A percentile compares a stretch with the other conserved stretches of the same genome.
Conservation (phyloP, 495 filamentous ascomycete genomes). For the Podospora comata region DNA sequence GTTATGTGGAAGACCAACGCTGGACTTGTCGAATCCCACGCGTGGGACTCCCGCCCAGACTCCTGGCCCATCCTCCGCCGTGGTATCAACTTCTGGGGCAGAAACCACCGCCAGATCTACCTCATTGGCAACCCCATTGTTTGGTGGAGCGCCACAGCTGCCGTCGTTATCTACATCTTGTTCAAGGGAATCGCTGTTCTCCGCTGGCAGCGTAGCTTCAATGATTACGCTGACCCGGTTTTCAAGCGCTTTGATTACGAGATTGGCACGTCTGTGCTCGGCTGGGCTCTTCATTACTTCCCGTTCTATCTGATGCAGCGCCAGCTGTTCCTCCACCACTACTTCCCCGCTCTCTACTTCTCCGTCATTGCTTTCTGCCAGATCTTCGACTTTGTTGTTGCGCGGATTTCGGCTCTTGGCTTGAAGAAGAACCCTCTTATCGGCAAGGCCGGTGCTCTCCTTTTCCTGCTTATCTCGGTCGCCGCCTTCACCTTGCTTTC, state of each 20-base stretch:
- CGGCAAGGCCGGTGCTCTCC: conserved; percentile 64
- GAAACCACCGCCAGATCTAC: conserved; percentile 90
- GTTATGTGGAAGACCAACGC: conserved; percentile 99
- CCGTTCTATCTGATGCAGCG: conserved; percentile 96
- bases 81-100: conserved; percentile 99
- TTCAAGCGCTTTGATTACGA: conserved; percentile 99
- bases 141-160: conserved; percentile 88
- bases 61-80: conserved; percentile 92
- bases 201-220: conserved; percentile 88
- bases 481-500: conserved; percentile 80
- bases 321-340: conserved; percentile 93
- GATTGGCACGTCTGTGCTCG: conserved; percentile 82
- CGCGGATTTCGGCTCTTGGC: conserved; percentile 63
- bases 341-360: conserved; percentile 88
- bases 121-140: conserved; percentile 92
- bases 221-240: conserved; percentile 72
- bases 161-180: conserved; percentile 68
- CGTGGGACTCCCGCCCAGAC: conserved; percentile 93
- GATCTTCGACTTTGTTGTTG: conserved; percentile 76
- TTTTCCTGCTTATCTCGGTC: conserved; percentile 68
- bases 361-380: conserved; percentile 86
- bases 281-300: conserved; percentile 94
- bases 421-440: conserved; percentile 67
- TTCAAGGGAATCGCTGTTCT: conserved; percentile 89
- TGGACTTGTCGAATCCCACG: conserved; percentile 91